Evolutionary conservation across 2,329 filamentous ascomycete genomes (phyloP), one percentile per base, ranked within the genome.

Genomic region (Aureobasidium melanogenum): DNA sequence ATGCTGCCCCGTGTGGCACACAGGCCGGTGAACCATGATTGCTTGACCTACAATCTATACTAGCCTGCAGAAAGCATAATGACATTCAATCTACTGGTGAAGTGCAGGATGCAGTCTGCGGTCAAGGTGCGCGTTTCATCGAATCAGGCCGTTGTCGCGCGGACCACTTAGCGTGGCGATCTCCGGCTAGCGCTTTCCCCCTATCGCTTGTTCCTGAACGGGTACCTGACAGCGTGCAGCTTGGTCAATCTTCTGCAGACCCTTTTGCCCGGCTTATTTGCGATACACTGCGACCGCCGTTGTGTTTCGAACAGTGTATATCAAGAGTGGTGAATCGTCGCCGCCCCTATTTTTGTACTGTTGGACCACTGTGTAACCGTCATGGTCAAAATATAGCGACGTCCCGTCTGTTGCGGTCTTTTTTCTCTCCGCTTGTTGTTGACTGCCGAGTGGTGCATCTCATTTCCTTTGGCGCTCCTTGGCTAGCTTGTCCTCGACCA

Each of bases 401-500:
- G 15, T 22, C 34, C 50, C 28, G 19, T 34, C n/a, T 54, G 50
- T 44, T 32, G 38, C 26, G 39, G 22, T 10, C 7, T 44, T 56
- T 56, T 56, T 15, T n/a, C 30, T 43, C 26, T 34, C n/a, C 51
- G 26, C 32, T 22, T 17, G 38, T 43, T 32, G 36, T 30, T 17
- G 36, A 32, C 17, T 39, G 22, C 38, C 28, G 36, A 43, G 28
- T 17, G 39, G 15, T 14, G 8, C 38, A 56, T 41, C 54, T 57
- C 54, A 57, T 57, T 57, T 57, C 54, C 39, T 57, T 57, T 57
- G 54, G 54, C 54, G 54, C 54, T 57, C 54, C 54, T 57, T 57
- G 54, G 54, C 41, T 47, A 15, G 54, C 54, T 57, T 47, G 41
- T 28, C 41, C 54, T 47, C 54, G 26, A 47, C 54, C 54, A 57